These are phyloP conservation scores for Xylaria longipes DNA, from an alignment of 495 filamentous ascomycete species.

Conservation along the genomic window DNA sequence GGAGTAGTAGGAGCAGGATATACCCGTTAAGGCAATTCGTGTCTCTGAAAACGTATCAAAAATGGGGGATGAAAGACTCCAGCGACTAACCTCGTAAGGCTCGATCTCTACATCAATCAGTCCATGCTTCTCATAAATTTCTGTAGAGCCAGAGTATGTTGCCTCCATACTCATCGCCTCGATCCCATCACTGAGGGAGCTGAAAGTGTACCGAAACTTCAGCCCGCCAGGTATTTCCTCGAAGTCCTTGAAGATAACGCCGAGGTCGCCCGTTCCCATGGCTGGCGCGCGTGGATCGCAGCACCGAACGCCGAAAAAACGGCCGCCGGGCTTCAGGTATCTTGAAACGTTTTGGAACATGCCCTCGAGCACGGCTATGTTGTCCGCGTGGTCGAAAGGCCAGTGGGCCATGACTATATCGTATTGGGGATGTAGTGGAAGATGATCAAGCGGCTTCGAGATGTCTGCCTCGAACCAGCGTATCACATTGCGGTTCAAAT, in stretches of 20 bases:
- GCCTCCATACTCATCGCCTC: conserved; percentile 25
- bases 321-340: conserved; percentile 39
- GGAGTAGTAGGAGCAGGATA: too few relatives aligned
- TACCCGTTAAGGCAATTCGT: too few relatives aligned
- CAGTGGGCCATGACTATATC: conserved; percentile 41
- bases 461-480: conserved; percentile 36
- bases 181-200: conserved; percentile 21
- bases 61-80: too few relatives aligned
- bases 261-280: conserved; percentile 33
- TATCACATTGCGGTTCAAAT: not conserved
- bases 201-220: conserved; percentile 17
- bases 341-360: conserved; percentile 40
- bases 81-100: too few relatives aligned
- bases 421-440: conserved; percentile 33
- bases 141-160: conserved; percentile 28
- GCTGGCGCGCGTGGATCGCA: conserved; percentile 22
- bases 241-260: conserved; percentile 21
- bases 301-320: conserved; percentile 34
- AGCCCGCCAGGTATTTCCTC: conserved; percentile 36
- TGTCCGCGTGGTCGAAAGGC: conserved; percentile 38
- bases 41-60: too few relatives aligned
- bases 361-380: conserved; percentile 32
- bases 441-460: conserved; percentile 32
- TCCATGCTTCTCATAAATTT: conserved; percentile 34
- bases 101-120: conserved; percentile 32